These are phyloP conservation scores for Fragilaria radians DNA, from an alignment of 108 stramenopile species.

Conservation along the genomic window DNA sequence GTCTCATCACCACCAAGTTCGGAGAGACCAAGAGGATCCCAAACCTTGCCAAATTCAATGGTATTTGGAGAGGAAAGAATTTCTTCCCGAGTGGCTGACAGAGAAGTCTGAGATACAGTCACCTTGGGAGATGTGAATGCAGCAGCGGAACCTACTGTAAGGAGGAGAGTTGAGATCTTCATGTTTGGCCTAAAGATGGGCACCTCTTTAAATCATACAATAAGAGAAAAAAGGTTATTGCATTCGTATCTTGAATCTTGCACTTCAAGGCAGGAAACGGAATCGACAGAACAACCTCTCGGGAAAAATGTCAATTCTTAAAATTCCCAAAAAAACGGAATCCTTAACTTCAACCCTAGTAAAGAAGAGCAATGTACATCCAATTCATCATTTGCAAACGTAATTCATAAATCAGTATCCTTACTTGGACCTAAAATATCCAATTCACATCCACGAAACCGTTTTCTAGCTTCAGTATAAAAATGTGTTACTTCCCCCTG, in stretches of 20 bases:
- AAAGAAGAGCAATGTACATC: too few species aligned
- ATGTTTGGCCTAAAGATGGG: background rate
- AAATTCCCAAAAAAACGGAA: too few species aligned
- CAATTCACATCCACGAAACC: too few species aligned
- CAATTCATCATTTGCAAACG: too few species aligned
- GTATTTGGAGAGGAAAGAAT: constrained; percentile 55
- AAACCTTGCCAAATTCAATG: constrained; percentile 59
- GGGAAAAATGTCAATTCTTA: too few species aligned
- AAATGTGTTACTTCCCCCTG: too few species aligned
- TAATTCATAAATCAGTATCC: too few species aligned
- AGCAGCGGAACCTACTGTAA: background rate
- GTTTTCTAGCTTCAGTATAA: too few species aligned
- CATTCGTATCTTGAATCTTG: background rate
- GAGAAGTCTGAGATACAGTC: background rate
- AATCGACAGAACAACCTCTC: background rate
- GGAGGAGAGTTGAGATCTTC: background rate
- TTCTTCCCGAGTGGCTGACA: constrained; percentile 18
- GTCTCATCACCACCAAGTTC: constrained; percentile 67
- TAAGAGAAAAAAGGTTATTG: background rate
- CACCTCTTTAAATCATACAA: background rate
- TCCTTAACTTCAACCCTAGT: too few species aligned
- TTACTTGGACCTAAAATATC: too few species aligned
- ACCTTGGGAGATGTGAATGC: background rate
- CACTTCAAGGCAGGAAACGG: background rate
- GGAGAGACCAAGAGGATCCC: constrained; percentile 69